phyloP scores from a whole-genome alignment of 495 filamentous ascomycete species.

The Emericellopsis terricola region DNA sequence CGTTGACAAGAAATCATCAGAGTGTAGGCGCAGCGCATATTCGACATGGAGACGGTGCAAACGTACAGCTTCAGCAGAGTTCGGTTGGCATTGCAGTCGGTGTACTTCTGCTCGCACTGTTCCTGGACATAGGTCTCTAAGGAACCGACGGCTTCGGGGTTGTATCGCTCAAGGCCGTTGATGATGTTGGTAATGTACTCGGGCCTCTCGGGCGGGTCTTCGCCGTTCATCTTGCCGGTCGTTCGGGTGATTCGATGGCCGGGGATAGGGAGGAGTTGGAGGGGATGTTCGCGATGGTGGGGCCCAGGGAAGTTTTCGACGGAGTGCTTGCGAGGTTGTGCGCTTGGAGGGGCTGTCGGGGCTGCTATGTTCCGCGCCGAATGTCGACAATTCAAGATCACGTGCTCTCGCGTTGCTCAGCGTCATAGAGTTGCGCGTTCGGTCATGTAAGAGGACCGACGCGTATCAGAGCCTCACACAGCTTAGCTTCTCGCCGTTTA shows the following conservation, averaged over 20 bases:
- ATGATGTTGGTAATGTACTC: constrained; percentile 83
- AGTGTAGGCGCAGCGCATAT: constrained; percentile 17
- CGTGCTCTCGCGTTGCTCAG: constrained; percentile 9
- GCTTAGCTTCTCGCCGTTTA: too few species aligned
- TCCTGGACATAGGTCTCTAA: constrained; percentile 91
- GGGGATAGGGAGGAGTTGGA: neutral
- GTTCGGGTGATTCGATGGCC: constrained; percentile 6
- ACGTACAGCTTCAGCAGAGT: constrained; percentile 96
- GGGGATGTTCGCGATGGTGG: constrained; percentile 1
- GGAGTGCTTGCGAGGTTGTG: constrained; percentile 7
- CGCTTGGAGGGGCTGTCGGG: constrained; percentile 1
- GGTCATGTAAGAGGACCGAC: neutral
- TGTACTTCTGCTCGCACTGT: constrained; percentile 88
- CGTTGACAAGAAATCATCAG: constrained; percentile 62
- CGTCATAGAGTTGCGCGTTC: constrained; percentile 2
- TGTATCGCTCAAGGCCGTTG: constrained; percentile 92
- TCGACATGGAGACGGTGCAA: neutral
- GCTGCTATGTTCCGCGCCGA: constrained; percentile 1
- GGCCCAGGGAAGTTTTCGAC: constrained; percentile 6
- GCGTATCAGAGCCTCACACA: neutral
- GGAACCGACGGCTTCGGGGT: constrained; percentile 83
- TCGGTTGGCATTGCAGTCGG: constrained; percentile 91
- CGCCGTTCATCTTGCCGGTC: constrained; percentile 31
- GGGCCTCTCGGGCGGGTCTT: constrained; percentile 49
- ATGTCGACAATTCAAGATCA: constrained; percentile 7